These are phyloP conservation scores for Xylariaceae sp. DNA, from an alignment of 2,329 filamentous ascomycete species.

Conservation along the genomic window DNA sequence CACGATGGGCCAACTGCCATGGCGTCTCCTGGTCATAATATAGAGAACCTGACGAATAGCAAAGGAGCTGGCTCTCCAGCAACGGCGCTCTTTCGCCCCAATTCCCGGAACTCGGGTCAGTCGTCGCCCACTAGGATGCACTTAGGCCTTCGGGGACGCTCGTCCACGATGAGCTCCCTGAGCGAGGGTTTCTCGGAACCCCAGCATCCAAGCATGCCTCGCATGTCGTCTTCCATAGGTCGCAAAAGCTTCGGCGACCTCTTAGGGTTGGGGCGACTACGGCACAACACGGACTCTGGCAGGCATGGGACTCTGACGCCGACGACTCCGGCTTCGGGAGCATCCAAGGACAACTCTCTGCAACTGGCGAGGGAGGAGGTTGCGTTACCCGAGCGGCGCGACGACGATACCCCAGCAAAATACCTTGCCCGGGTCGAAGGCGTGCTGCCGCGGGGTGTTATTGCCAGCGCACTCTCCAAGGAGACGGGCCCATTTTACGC, in stretches of 20 bases:
- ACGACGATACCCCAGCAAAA: slow-evolving; percentile 84
- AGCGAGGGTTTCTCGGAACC: slow-evolving; percentile 66
- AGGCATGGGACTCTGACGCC: slow-evolving; percentile 65
- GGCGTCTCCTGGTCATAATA: slow-evolving; percentile 31
- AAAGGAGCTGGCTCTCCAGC: slow-evolving; percentile 39
- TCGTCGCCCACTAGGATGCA: slow-evolving; percentile 62
- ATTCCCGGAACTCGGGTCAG: slow-evolving; percentile 50
- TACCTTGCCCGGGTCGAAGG: slow-evolving; percentile 83
- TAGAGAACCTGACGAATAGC: slow-evolving; percentile 23
- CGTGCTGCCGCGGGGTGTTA: slow-evolving; percentile 70
- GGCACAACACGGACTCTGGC: slow-evolving; percentile 72
- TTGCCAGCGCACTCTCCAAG: slow-evolving; percentile 81
- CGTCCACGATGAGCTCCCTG: slow-evolving; percentile 84
- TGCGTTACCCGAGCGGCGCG: slow-evolving; percentile 69
- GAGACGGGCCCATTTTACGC: slow-evolving; percentile 78
- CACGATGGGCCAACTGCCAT: slow-evolving; percentile 31
- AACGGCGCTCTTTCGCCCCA: slow-evolving; percentile 44
- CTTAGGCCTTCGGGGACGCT: slow-evolving; percentile 64
- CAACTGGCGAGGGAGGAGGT: slow-evolving; percentile 68
- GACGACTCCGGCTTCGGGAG: slow-evolving; percentile 61
- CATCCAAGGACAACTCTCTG: slow-evolving; percentile 78
- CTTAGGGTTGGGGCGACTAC: slow-evolving; percentile 69
- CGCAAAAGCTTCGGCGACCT: slow-evolving; percentile 91
- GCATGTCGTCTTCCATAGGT: slow-evolving; percentile 83
- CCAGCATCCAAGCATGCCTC: slow-evolving; percentile 59